A percentile compares a stretch with the other conserved stretches of the same genome.
Evolutionary conservation across 2,329 filamentous ascomycete species (phyloP).

Genomic region (Zasmidium cellare): DNA sequence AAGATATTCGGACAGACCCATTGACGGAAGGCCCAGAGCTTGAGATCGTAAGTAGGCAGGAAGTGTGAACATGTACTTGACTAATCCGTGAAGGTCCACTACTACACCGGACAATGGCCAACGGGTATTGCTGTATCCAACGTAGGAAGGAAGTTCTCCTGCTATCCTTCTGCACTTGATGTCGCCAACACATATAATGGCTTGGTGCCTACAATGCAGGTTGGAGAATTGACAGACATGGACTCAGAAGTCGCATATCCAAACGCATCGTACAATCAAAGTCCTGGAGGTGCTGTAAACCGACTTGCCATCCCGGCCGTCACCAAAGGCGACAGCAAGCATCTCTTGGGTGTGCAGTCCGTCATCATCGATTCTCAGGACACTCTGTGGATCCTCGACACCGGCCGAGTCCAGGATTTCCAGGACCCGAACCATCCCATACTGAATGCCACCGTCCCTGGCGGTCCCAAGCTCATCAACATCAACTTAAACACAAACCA

Average conservation of each 20-base stretch:
- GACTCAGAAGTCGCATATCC: slow-evolving; percentile 43
- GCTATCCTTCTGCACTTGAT: slow-evolving; percentile 42
- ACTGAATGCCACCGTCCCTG: slow-evolving; percentile 40
- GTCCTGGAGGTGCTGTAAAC: slow-evolving; percentile 49
- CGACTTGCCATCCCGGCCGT: slow-evolving; percentile 43
- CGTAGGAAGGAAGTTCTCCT: slow-evolving; percentile 50
- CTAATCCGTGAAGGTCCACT: slow-evolving; percentile 34
- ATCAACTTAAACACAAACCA: slow-evolving; percentile 44
- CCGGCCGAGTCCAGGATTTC: slow-evolving; percentile 41
- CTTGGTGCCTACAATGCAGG: slow-evolving; percentile 42
- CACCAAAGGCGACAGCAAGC: slow-evolving; percentile 41
- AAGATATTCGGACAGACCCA: slow-evolving; percentile 19
- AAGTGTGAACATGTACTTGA: no score
- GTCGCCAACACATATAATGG: slow-evolving; percentile 39
- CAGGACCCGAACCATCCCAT: slow-evolving; percentile 38
- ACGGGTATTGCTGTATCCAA: slow-evolving; percentile 51
- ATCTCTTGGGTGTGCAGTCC: slow-evolving; percentile 51
- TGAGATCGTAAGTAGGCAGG: slow-evolving; percentile 10
- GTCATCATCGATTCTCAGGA: slow-evolving; percentile 51
- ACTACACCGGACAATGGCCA: slow-evolving; percentile 51
- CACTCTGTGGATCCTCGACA: slow-evolving; percentile 53
- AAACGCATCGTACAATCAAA: slow-evolving; percentile 43
- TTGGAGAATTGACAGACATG: slow-evolving; percentile 44
- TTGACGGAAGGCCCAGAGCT: slow-evolving; percentile 11
- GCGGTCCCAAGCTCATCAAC: slow-evolving; percentile 51